These are phyloP conservation scores for Penicillium sp. DNA, from an alignment of 2,329 filamentous ascomycete species.

Conservation along the genomic window DNA sequence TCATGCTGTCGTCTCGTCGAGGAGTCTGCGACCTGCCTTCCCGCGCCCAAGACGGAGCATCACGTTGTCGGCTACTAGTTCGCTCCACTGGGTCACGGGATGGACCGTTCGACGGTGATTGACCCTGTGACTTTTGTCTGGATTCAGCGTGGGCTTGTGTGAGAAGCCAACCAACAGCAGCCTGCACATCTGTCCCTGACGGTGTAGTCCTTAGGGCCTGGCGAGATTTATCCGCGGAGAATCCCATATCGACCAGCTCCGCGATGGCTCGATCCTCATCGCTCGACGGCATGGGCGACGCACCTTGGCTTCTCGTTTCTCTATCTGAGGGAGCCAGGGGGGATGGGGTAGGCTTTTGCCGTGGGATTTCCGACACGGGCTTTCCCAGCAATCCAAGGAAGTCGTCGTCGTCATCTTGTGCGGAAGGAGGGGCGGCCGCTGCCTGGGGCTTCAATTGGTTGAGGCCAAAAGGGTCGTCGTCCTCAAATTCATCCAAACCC, in stretches of 20 bases:
- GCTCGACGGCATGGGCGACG: conserved; percentile 34
- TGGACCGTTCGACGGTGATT: conserved; percentile 20
- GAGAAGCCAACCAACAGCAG: conserved; percentile 82
- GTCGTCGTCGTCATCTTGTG: conserved; percentile 58
- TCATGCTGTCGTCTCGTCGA: conserved; percentile 30
- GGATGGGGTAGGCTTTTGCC: conserved; percentile 30
- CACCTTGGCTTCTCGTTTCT: conserved; percentile 14
- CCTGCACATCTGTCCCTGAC: conserved; percentile 75
- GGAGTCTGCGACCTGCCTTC: conserved; percentile 41
- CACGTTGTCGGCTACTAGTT: conserved; percentile 31
- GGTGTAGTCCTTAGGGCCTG: conserved; percentile 78
- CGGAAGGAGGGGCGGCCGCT: conserved; percentile 49
- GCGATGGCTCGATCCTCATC: conserved; percentile 77
- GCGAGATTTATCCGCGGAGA: conserved; percentile 78
- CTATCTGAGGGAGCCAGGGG: conserved; percentile 9
- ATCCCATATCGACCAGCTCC: conserved; percentile 92
- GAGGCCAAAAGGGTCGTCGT: conserved; percentile 85
- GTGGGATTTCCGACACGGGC: conserved; percentile 55
- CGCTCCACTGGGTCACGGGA: conserved; percentile 20
- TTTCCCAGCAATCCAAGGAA: conserved; percentile 61
- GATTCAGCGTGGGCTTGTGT: conserved; percentile 87
- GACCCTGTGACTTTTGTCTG: conserved; percentile 61
- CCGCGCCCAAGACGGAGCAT: conserved; percentile 62
- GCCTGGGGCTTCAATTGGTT: conserved; percentile 59
- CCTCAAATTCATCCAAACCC: conserved; percentile 51